phyloP scores from a whole-genome alignment of 768 basidiomycete genomes.

The Suillus alpinus region DNA sequence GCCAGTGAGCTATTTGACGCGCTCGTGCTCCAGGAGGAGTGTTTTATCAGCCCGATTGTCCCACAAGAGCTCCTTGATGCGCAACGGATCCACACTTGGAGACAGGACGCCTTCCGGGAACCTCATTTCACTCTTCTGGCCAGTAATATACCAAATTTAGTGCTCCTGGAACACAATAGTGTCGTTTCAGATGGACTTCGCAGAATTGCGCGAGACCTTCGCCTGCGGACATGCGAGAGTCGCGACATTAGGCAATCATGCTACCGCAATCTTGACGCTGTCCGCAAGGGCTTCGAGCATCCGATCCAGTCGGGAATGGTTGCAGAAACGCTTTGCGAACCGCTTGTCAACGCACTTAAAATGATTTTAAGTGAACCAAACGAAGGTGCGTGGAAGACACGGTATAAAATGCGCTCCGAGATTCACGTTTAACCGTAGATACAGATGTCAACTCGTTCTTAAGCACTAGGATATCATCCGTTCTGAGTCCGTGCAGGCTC shows the following conservation, averaged over 20 bases:
- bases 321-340: constrained; percentile 53
- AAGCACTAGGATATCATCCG: constrained; percentile 60
- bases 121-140: constrained; percentile 65
- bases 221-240: constrained; percentile 57
- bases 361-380: constrained; percentile 63
- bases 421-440: constrained; percentile 18
- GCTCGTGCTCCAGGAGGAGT: constrained; percentile 56
- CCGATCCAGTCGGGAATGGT: constrained; percentile 48
- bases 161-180: constrained; percentile 65
- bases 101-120: constrained; percentile 64
- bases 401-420: not conserved
- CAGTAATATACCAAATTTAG: constrained; percentile 62
- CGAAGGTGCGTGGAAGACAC: constrained; percentile 40
- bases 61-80: constrained; percentile 58
- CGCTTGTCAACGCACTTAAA: constrained; percentile 63
- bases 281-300: constrained; percentile 66
- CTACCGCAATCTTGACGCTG: constrained; percentile 70
- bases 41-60: constrained; percentile 33
- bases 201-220: constrained; percentile 46
- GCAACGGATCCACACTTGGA: constrained; percentile 67
- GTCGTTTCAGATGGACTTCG: constrained; percentile 51
- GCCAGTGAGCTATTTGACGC: constrained; percentile 62
- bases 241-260: constrained; percentile 73
- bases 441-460: constrained; percentile 47
- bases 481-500: constrained; percentile 82